Conservation (phyloP, 2,329 filamentous ascomycete genomes). For the Raffaelea albimanens region DNA sequence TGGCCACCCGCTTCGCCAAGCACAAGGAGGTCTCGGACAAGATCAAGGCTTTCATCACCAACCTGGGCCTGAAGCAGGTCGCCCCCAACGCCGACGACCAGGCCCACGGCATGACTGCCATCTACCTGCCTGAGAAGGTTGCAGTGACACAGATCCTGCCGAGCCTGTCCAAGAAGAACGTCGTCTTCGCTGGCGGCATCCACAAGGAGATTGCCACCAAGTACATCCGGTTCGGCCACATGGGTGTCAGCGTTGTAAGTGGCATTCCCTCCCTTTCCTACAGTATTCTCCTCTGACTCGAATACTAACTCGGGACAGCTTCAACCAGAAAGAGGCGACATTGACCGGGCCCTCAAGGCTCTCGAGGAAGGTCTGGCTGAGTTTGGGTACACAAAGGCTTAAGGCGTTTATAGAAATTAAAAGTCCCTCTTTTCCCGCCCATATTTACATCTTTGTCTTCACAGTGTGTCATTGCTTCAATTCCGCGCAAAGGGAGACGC, state of each 20-base stretch:
- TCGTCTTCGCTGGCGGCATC: conserved; percentile 89
- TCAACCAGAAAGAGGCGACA: conserved; percentile 68
- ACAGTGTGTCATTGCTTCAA: neutral
- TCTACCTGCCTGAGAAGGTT: conserved; percentile 82
- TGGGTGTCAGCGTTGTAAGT: conserved; percentile 83
- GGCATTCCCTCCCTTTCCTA: neutral
- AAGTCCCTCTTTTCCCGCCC: neutral
- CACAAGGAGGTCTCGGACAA: conserved; percentile 73
- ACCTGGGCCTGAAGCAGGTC: conserved; percentile 79
- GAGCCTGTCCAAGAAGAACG: conserved; percentile 73
- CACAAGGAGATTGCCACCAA: conserved; percentile 91
- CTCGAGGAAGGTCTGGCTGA: conserved; percentile 67
- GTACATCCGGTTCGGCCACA: conserved; percentile 95
- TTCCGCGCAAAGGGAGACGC: too few relatives aligned
- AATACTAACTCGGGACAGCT: conserved; percentile 31
- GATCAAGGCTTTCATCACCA: conserved; percentile 74
- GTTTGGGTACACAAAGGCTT: conserved; percentile 53
- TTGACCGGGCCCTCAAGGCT: conserved; percentile 74
- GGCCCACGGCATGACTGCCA: conserved; percentile 95
- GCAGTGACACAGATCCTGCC: conserved; percentile 76
- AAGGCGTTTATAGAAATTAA: conserved; percentile 5
- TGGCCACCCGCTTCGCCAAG: conserved; percentile 72
- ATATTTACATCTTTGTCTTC: neutral
- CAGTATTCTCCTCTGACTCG: neutral
- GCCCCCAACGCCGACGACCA: conserved; percentile 81